These are phyloP conservation scores for Bremia lactucae DNA, from an alignment of 352 stramenopile genomes.

Conservation along the genomic window DNA sequence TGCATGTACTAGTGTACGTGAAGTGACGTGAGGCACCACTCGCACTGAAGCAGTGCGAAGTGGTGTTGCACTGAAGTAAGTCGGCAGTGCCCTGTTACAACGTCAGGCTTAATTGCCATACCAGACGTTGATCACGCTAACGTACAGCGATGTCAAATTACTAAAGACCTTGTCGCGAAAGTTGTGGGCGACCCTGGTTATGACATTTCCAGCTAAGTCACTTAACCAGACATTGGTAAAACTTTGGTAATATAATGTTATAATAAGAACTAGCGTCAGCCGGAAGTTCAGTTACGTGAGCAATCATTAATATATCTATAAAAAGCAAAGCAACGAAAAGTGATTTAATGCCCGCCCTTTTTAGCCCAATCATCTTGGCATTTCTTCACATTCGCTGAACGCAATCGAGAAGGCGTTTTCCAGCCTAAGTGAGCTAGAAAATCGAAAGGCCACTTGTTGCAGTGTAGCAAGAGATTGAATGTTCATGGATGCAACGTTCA, in stretches of 20 bases:
- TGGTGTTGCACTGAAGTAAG: too few relatives aligned
- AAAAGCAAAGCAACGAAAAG: not conserved
- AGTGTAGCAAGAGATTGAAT: conserved; percentile 35
- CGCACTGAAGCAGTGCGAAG: too few relatives aligned
- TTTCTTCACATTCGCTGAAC: conserved; percentile 33
- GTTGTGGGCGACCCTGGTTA: conserved; percentile 18
- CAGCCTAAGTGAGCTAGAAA: conserved; percentile 34
- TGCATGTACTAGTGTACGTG: too few relatives aligned
- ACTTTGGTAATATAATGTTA: not conserved
- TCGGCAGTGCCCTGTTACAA: too few relatives aligned
- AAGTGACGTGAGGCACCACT: too few relatives aligned
- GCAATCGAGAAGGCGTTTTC: conserved; percentile 43
- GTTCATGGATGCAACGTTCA: conserved; percentile 65
- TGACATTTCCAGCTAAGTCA: conserved; percentile 33
- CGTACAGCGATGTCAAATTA: conserved; percentile 48
- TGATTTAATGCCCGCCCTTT: conserved; percentile 4
- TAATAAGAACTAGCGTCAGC: conserved; percentile 15
- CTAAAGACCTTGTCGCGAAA: conserved; percentile 34
- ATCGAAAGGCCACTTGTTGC: conserved; percentile 38
- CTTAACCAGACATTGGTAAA: conserved; percentile 11
- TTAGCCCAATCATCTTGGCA: not conserved
- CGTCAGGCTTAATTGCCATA: too few relatives aligned
- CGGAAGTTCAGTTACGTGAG: conserved; percentile 47
- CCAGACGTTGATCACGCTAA: too few relatives aligned
- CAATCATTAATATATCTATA: conserved; percentile 59